These are phyloP conservation scores for Canariomyces notabilis DNA, from an alignment of 2,329 filamentous ascomycete species.

Conservation along the genomic window DNA sequence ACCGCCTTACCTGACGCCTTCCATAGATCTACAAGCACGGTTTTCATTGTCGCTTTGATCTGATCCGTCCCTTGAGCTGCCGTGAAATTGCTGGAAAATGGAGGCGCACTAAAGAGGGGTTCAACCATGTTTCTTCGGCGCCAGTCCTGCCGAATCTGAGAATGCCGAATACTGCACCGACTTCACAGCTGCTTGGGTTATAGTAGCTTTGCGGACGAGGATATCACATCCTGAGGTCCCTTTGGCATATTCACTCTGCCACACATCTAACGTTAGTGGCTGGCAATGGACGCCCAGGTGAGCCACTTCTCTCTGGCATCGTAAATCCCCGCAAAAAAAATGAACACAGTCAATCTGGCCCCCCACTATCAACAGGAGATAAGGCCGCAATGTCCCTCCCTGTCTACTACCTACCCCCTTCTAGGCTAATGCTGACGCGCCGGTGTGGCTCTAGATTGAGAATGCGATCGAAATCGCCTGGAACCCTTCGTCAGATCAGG, in stretches of 20 bases:
- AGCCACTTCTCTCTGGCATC: slow-evolving; percentile 10
- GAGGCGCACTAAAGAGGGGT: slow-evolving; percentile 21
- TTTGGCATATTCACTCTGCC: slow-evolving; percentile 2
- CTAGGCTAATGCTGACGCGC: neutral
- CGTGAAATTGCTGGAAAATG: slow-evolving; percentile 14
- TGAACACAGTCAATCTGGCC: slow-evolving; percentile 12
- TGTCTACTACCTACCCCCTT: neutral
- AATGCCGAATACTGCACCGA: slow-evolving; percentile 24
- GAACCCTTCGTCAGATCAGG: slow-evolving; percentile 70
- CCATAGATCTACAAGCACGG: neutral
- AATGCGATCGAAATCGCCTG: slow-evolving; percentile 94
- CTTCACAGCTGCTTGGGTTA: slow-evolving; percentile 25
- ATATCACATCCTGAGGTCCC: slow-evolving; percentile 4
- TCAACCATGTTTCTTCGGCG: slow-evolving; percentile 23
- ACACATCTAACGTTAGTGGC: slow-evolving; percentile 11
- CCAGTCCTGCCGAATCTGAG: slow-evolving; percentile 22
- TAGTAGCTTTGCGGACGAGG: slow-evolving; percentile 24
- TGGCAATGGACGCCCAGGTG: slow-evolving; percentile 31
- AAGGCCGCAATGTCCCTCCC: slow-evolving; percentile 1
- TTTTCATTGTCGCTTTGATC: neutral
- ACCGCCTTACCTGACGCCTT: neutral
- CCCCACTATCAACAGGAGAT: slow-evolving; percentile 17
- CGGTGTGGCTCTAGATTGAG: slow-evolving; percentile 59
- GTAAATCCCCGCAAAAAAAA: slow-evolving; percentile 14
- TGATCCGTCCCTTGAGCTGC: neutral